Conservation (phyloP, 2,329 filamentous ascomycete genomes). For the Thermoascus crustaceus region DNA sequence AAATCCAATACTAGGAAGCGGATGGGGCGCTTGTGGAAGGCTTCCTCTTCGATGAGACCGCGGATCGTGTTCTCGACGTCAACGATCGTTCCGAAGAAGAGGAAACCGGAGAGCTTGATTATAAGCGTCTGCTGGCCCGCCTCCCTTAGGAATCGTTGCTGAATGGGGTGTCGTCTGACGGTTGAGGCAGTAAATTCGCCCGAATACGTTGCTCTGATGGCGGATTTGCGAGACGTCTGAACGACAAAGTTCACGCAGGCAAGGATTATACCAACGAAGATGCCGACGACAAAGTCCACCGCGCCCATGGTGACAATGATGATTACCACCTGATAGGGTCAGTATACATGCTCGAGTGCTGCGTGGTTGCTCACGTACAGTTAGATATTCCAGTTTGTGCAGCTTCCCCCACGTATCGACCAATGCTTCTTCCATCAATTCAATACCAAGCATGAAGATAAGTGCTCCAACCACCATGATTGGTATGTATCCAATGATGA, state of each 20-base stretch:
- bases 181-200: slow-evolving; percentile 86
- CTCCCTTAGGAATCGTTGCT: slow-evolving; percentile 75
- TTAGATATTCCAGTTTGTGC: slow-evolving; percentile 78
- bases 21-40: slow-evolving; percentile 70
- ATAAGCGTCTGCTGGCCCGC: slow-evolving; percentile 84
- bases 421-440: slow-evolving; percentile 79
- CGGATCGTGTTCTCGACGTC: slow-evolving; percentile 86
- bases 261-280: slow-evolving; percentile 81
- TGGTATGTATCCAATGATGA: slow-evolving; percentile 86
- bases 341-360: background rate
- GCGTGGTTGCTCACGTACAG: slow-evolving; percentile 44
- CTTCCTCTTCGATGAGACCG: slow-evolving; percentile 70
- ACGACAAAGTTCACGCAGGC: slow-evolving; percentile 88
- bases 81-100: slow-evolving; percentile 98
- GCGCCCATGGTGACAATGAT: slow-evolving; percentile 95
- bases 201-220: slow-evolving; percentile 82
- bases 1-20: slow-evolving; percentile 86
- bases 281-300: slow-evolving; percentile 93
- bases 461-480: slow-evolving; percentile 94
- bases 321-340: slow-evolving; percentile 53
- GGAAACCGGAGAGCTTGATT: slow-evolving; percentile 82
- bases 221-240: slow-evolving; percentile 81
- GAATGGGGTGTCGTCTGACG: slow-evolving; percentile 80
- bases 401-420: slow-evolving; percentile 84
- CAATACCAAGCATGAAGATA: slow-evolving; percentile 91